Percentiles rank a stretch among this genome's conserved stretches.
Conservation (phyloP, 1,139 yeast species). For the Zygotorulaspora mrakii region DNA sequence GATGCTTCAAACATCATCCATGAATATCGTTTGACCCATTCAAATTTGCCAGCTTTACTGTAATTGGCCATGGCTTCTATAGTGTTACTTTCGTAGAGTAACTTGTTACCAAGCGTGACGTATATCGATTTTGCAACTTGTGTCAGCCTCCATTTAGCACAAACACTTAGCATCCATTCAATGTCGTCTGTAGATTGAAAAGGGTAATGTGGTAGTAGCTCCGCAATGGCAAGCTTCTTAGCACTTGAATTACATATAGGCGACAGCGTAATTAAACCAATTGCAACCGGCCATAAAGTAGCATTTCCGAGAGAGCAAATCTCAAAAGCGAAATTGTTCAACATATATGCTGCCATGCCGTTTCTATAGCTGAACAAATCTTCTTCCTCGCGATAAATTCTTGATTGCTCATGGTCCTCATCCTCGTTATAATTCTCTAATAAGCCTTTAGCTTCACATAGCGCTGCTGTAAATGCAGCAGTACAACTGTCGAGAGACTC, state of each 20-base stretch:
- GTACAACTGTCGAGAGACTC: slow-evolving; percentile 64
- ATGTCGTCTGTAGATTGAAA: slow-evolving; percentile 67
- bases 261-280: slow-evolving; percentile 48
- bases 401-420: slow-evolving; percentile 13
- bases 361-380: slow-evolving; percentile 39
- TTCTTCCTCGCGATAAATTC: slow-evolving; percentile 17
- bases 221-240: slow-evolving; percentile 44
- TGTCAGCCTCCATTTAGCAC: slow-evolving; percentile 48
- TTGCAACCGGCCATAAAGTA: slow-evolving; percentile 59
- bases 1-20: slow-evolving; percentile 61
- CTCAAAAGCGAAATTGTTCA: slow-evolving; percentile 56
- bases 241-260: slow-evolving; percentile 40
- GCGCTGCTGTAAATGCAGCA: slow-evolving; percentile 60
- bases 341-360: slow-evolving; percentile 57
- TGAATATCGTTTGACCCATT: slow-evolving; percentile 41
- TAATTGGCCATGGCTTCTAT: slow-evolving; percentile 67
- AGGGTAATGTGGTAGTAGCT: slow-evolving; percentile 57
- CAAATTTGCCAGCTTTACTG: slow-evolving; percentile 58
- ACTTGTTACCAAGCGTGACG: slow-evolving; percentile 37
- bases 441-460: slow-evolving; percentile 63
- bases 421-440: slow-evolving; percentile 40
- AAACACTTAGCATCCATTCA: slow-evolving; percentile 70
- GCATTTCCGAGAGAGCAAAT: slow-evolving; percentile 38
- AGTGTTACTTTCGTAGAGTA: slow-evolving; percentile 37
- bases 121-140: slow-evolving; percentile 52